These are phyloP conservation scores for Calcarisporium arbuscula DNA, from an alignment of 2,329 filamentous ascomycete genomes.

Conservation along the genomic window DNA sequence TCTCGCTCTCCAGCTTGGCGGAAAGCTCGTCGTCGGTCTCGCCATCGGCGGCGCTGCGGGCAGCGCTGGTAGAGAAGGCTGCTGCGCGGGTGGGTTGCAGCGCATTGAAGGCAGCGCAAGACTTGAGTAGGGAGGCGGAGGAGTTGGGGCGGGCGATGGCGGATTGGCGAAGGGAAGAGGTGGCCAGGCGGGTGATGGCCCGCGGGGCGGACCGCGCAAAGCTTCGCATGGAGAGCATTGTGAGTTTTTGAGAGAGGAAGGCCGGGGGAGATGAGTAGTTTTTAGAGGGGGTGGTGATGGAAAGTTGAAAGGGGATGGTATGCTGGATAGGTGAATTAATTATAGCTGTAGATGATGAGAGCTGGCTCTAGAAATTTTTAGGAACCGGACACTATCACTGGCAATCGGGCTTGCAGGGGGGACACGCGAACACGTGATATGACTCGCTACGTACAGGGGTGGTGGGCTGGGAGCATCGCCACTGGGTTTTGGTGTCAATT, in stretches of 20 bases:
- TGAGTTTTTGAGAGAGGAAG: not conserved
- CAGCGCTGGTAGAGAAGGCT: constrained; percentile 36
- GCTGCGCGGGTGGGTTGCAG: constrained; percentile 32
- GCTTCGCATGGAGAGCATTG: constrained; percentile 64
- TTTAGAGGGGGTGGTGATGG: constrained; percentile 7
- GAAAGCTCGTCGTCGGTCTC: constrained; percentile 73
- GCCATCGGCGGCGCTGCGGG: constrained; percentile 32
- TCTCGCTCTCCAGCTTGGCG: constrained; percentile 78
- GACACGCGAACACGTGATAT: too few relatives aligned
- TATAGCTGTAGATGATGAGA: too few relatives aligned
- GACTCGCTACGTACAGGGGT: too few relatives aligned
- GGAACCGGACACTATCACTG: not conserved
- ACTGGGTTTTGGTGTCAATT: too few relatives aligned
- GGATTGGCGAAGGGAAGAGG: constrained; percentile 43
- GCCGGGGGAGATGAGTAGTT: too few relatives aligned
- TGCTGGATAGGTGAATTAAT: too few relatives aligned
- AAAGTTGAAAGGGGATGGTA: constrained; percentile 10
- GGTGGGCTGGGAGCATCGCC: too few relatives aligned
- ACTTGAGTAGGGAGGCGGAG: constrained; percentile 42
- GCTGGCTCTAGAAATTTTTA: not conserved
- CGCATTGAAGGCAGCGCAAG: constrained; percentile 29
- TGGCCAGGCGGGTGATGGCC: constrained; percentile 51
- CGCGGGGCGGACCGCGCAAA: constrained; percentile 63
- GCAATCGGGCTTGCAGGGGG: too few relatives aligned
- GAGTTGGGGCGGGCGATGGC: constrained; percentile 41